A percentile compares a stretch with the other conserved stretches of the same genome.
Conservation (phyloP, 1,284 basidiomycete genomes). For the Ganoderma sp. region DNA sequence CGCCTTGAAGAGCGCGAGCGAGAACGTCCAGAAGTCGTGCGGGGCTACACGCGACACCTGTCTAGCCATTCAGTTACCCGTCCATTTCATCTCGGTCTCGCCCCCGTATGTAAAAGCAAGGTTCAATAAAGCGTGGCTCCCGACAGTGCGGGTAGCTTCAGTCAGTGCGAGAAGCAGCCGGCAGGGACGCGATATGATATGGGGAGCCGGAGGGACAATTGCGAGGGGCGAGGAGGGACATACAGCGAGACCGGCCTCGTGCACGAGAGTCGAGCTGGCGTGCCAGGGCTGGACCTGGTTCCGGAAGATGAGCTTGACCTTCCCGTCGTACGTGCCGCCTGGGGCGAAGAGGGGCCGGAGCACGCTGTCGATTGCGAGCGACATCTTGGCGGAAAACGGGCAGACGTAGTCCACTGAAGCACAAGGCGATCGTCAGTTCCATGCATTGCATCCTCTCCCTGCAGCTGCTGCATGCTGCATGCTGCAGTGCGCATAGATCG, state of each 20-base stretch:
- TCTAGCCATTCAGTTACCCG: not conserved
- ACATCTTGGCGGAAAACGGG: conserved; percentile 79
- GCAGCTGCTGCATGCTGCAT: not conserved
- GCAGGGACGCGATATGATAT: not conserved
- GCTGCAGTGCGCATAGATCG: not conserved
- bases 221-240: conserved; percentile 33
- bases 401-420: conserved; percentile 83
- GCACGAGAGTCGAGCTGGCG: conserved; percentile 71
- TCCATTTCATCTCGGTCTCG: not conserved
- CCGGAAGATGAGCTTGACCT: conserved; percentile 81
- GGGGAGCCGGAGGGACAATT: not conserved
- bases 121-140: not conserved
- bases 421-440: not conserved
- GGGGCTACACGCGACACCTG: conserved; percentile 73
- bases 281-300: conserved; percentile 90
- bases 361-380: conserved; percentile 61
- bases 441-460: too few species aligned
- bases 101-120: not conserved
- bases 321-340: conserved; percentile 75
- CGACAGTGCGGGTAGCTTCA: not conserved
- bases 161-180: not conserved
- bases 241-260: conserved; percentile 86
- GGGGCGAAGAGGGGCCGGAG: conserved; percentile 63
- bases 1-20: conserved; percentile 74
- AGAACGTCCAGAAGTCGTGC: conserved; percentile 80